Percentiles rank a stretch among this genome's conserved stretches.
These are phyloP conservation scores for Salix brachista DNA, from an alignment of 345 rosid genomes.

Conservation along the genomic window DNA sequence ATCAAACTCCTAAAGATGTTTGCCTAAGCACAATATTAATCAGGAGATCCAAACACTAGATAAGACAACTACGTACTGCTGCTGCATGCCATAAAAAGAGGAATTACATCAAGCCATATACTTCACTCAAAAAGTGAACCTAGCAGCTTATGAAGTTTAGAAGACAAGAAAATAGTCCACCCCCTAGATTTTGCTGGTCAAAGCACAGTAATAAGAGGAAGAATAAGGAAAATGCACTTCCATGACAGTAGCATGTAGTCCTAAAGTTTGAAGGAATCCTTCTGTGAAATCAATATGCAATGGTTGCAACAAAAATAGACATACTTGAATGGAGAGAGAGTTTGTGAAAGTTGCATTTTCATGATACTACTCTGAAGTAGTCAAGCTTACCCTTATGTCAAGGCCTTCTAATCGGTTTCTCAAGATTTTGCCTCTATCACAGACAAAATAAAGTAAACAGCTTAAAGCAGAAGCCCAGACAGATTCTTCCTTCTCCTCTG, in stretches of 20 bases:
- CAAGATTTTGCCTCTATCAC: slow-evolving; percentile 82
- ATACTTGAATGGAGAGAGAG: not conserved
- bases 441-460: slow-evolving; percentile 91
- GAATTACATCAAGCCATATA: not conserved
- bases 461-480: slow-evolving; percentile 98
- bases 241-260: not conserved
- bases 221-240: not conserved
- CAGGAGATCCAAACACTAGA: not conserved
- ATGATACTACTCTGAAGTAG: not conserved
- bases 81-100: not conserved
- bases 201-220: not conserved
- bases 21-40: not conserved
- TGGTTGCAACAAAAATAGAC: not conserved
- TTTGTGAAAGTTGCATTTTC: not conserved
- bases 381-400: slow-evolving; percentile 80
- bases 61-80: not conserved
- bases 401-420: slow-evolving; percentile 80
- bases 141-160: not conserved
- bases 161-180: not conserved
- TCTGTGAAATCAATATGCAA: not conserved
- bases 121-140: not conserved
- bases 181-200: not conserved
- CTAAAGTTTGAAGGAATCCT: not conserved
- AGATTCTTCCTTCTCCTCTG: slow-evolving; percentile 81
- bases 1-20: not conserved